Evolutionary conservation across 495 filamentous ascomycete genomes (phyloP), one percentile per base, ranked within the genome.

Genomic region (Copromyces sp.): DNA sequence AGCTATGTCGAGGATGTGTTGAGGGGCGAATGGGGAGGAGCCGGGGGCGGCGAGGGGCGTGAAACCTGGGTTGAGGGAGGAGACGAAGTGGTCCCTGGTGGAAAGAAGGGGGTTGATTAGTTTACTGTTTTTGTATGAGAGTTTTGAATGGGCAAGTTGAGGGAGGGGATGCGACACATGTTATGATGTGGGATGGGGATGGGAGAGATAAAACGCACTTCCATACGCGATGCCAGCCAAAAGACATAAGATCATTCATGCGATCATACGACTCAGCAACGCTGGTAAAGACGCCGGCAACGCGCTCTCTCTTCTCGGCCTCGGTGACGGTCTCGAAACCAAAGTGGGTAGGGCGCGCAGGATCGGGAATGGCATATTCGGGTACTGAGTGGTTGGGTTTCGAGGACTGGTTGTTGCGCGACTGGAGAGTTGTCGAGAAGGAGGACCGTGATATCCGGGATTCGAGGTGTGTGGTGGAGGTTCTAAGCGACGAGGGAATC

Each of bases 201-300:
- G 44, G 38, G 20, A 12, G 42, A 68, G 70, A 45, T 37, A 37
- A 32, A 39, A 77, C 81, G 20, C 61, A 83, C 82, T 99, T 99
- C 95, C 95, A 99, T 68, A 98, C 85, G 17, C 95, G 92, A 82
- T 99, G 95, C 83, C 97, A 94, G 42, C 94, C 94, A 37, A 98
- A 89, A 53, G 94, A 98, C 95, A 99, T 98, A 69, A 98, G 88
- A 81, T 99, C 95, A 87, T 99, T 99, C 95, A 99, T 99, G 75
- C 89, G 89, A 80, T 98, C 94, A 85, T 95, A 90, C 38, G 90
- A 93, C 68, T 93, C 88, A 75, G 95, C 95, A 69, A 99, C 95
- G 79, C 93, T 97, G 82, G 94, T 95, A 86, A 98, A 99, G 73
- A 99, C 95, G 53, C 88, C 88, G 75, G 89, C 91, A 32, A 98